Conservation (phyloP, 2,329 filamentous ascomycete genomes). For the Rachicladosporium sp. region DNA sequence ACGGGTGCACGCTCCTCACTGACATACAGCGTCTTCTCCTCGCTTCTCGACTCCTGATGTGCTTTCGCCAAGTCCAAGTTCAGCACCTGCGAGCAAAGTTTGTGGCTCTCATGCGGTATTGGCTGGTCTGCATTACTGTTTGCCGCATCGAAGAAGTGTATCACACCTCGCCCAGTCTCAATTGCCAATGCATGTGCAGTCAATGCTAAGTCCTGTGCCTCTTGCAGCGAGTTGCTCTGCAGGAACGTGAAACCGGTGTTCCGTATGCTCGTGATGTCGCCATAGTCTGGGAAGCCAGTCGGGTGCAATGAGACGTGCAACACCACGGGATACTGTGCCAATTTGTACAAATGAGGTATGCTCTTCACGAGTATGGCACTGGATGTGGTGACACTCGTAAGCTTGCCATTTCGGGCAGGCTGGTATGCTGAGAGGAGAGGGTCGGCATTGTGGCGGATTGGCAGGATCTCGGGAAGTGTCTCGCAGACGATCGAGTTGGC, state of each 20-base stretch:
- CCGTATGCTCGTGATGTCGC: slow-evolving; percentile 83
- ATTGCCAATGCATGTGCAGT: slow-evolving; percentile 87
- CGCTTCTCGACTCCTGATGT: slow-evolving; percentile 52
- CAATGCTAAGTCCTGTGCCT: slow-evolving; percentile 88
- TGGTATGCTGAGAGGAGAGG: slow-evolving; percentile 85
- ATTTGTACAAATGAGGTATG: slow-evolving; percentile 87
- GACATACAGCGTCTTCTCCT: slow-evolving; percentile 63
- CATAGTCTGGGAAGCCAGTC: slow-evolving; percentile 75
- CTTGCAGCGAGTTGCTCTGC: slow-evolving; percentile 86
- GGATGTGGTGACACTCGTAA: slow-evolving; percentile 77
- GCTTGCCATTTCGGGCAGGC: slow-evolving; percentile 69
- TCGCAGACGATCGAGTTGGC: slow-evolving; percentile 59
- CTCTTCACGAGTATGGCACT: slow-evolving; percentile 78
- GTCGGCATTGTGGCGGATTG: slow-evolving; percentile 80
- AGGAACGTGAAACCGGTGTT: slow-evolving; percentile 95
- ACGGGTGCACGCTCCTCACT: slow-evolving; percentile 57
- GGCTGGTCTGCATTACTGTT: slow-evolving; percentile 58
- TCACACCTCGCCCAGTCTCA: slow-evolving; percentile 90
- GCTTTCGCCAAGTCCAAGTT: slow-evolving; percentile 59
- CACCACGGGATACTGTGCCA: slow-evolving; percentile 85
- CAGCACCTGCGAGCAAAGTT: slow-evolving; percentile 58
- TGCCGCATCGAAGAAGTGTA: slow-evolving; percentile 87
- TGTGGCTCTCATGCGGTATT: slow-evolving; percentile 56
- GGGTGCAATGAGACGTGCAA: slow-evolving; percentile 83
- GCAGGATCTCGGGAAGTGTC: slow-evolving; percentile 63